phyloP scores from a whole-genome alignment of 352 stramenopile genomes.

The Heterotrichella gracilis region DNA sequence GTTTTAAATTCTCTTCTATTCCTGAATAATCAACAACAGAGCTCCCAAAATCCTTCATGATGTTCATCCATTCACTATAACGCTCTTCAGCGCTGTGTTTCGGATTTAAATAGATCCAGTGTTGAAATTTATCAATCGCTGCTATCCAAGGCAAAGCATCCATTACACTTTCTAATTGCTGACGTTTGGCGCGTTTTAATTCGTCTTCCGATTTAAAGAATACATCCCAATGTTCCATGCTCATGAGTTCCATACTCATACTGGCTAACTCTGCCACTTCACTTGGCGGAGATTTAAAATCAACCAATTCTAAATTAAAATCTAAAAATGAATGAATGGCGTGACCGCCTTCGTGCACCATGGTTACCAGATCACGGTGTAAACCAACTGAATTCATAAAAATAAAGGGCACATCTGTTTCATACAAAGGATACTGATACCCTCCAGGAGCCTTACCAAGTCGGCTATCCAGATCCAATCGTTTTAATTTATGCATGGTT shows the following conservation, averaged over 20 bases:
- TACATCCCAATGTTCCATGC: background rate
- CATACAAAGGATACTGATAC: background rate
- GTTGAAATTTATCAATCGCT: conserved; percentile 7
- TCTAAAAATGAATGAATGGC: background rate
- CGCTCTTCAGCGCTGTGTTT: background rate
- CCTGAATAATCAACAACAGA: background rate
- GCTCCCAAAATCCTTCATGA: conserved; percentile 6
- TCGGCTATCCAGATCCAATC: background rate
- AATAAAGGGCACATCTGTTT: background rate
- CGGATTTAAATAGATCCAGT: conserved; percentile 5
- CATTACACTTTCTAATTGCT: conserved; percentile 4
- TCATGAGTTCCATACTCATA: background rate
- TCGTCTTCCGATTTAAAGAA: background rate
- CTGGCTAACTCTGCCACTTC: background rate
- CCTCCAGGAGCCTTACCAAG: background rate
- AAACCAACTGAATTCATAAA: conserved; percentile 2
- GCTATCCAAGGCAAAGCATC: background rate
- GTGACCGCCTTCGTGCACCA: background rate
- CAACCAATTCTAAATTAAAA: background rate
- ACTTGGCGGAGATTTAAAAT: background rate
- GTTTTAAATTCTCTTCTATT: background rate
- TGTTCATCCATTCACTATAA: background rate
- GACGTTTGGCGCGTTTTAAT: background rate
- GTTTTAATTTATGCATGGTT: background rate
- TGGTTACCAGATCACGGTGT: background rate